Base-by-base conservation (phyloP, 1,284 basidiomycete species). In the Fistulinella cinereoalba region DNA sequence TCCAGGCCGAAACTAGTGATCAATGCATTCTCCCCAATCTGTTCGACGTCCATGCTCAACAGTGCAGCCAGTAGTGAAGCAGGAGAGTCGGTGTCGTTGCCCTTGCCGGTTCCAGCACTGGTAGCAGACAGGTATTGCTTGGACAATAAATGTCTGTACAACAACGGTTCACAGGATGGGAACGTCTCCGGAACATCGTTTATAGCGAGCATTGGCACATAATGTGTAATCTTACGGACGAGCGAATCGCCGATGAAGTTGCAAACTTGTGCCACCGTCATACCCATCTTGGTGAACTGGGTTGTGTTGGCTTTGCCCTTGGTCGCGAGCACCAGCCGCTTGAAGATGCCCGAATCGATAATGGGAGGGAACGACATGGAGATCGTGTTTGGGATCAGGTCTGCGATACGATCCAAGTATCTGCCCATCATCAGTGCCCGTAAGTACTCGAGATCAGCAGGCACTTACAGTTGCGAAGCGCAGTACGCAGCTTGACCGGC, bases 331-430 rank as follows among this genome's bases (percentile, higher is more conserved):
- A 64, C 52, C 28, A 63, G 62, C 29, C 61, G 61, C 38, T 63
- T 63, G 53, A 65, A 63, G 46, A 63, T 54, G 18, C 61, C 63
- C 2, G 63, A 64, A 37, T 66, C 66, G 3, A 51, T 63, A 46
- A 66, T 67, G 3, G 63, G 62, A 3, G 66, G 65, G 49, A 66
- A 66, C 10, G 63, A 61, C 52, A 68, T 61, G 6, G 65, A 66
- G 25, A 68, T 54, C 12, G 51, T 53, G 47, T 66, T 66, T 0
- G 65, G 63, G 18, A 65, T 39, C 3, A 40, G n/a, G 19, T 61
- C 61, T 34, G 57, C 55, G 22, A 66, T 59, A 33, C 55, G 56
- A 33, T 65, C 62, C 42, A 65, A 51, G 46, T 64, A 64, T 25
- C 58, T 62, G 21, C 36, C 13, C 37, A 29, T 19, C 11, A n/a